Evolutionary conservation across 1,139 yeast genomes (phyloP).

Genomic region (Geotrichum klebahnii): DNA sequence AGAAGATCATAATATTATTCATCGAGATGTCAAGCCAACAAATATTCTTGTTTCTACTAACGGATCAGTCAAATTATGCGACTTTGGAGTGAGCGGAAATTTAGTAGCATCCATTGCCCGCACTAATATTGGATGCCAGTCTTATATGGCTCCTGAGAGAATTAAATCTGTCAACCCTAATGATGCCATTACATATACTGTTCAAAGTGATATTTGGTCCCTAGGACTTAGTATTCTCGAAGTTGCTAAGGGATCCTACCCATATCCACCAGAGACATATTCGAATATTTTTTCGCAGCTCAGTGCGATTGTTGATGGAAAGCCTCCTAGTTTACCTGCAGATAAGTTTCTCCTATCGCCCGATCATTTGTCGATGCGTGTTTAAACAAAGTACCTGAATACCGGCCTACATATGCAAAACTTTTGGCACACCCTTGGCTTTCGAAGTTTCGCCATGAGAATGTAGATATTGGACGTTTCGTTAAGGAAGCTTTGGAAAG

Average conservation of each 20-base stretch:
- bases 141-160: slow-evolving; percentile 98
- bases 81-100: slow-evolving; percentile 95
- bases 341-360: slow-evolving; percentile 67
- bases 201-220: slow-evolving; percentile 95
- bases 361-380: slow-evolving; percentile 76
- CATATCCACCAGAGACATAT: slow-evolving; percentile 92
- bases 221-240: slow-evolving; percentile 85
- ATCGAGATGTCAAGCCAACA: slow-evolving; percentile 96
- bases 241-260: slow-evolving; percentile 85
- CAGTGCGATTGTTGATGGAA: slow-evolving; percentile 94
- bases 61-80: slow-evolving; percentile 90
- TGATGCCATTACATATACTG: slow-evolving; percentile 80
- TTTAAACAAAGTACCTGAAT: slow-evolving; percentile 72
- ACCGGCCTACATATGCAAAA: slow-evolving; percentile 77
- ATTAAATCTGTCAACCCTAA: slow-evolving; percentile 57
- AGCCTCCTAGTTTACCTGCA: slow-evolving; percentile 71
- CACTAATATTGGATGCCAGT: slow-evolving; percentile 96
- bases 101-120: slow-evolving; percentile 92
- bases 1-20: slow-evolving; percentile 86
- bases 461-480: slow-evolving; percentile 46
- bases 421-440: slow-evolving; percentile 84
- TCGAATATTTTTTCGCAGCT: slow-evolving; percentile 87
- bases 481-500: slow-evolving; percentile 33
- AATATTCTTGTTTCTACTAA: slow-evolving; percentile 72
- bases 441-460: slow-evolving; percentile 44